phyloP scores from a whole-genome alignment of 441 rosid species.

The Jatropha podagrica region DNA sequence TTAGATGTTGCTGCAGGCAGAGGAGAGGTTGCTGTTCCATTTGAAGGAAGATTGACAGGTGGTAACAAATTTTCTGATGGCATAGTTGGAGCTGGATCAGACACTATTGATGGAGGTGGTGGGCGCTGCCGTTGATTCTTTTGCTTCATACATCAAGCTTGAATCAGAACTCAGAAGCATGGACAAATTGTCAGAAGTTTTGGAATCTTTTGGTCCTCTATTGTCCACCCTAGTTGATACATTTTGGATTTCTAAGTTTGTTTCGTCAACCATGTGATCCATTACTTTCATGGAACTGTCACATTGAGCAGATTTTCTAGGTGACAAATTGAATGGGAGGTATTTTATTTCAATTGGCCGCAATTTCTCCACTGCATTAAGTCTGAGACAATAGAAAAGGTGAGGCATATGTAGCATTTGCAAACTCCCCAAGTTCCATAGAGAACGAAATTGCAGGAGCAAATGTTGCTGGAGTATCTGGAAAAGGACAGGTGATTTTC shows the following conservation, averaged over 20 bases:
- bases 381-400: slow-evolving; percentile 52
- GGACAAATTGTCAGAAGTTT: not conserved
- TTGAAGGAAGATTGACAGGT: not conserved
- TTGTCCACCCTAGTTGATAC: not conserved
- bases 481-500: slow-evolving; percentile 43
- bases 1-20: slow-evolving; percentile 19
- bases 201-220: not conserved
- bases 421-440: slow-evolving; percentile 28
- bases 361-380: slow-evolving; percentile 62
- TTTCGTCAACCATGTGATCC: slow-evolving; percentile 16
- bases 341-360: slow-evolving; percentile 63
- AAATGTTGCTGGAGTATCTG: slow-evolving; percentile 67
- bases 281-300: slow-evolving; percentile 11
- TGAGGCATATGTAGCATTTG: slow-evolving; percentile 39
- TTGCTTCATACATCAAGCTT: not conserved
- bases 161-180: not conserved
- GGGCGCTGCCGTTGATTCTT: slow-evolving; percentile 8
- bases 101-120: not conserved
- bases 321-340: slow-evolving; percentile 44
- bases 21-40: not conserved
- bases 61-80: not conserved
- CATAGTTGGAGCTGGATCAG: not conserved
- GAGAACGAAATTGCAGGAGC: slow-evolving; percentile 48
- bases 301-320: slow-evolving; percentile 32
- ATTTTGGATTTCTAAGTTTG: slow-evolving; percentile 2